Base-by-base conservation (phyloP, 768 basidiomycete genomes). In the Panaeolus papilionaceus region DNA sequence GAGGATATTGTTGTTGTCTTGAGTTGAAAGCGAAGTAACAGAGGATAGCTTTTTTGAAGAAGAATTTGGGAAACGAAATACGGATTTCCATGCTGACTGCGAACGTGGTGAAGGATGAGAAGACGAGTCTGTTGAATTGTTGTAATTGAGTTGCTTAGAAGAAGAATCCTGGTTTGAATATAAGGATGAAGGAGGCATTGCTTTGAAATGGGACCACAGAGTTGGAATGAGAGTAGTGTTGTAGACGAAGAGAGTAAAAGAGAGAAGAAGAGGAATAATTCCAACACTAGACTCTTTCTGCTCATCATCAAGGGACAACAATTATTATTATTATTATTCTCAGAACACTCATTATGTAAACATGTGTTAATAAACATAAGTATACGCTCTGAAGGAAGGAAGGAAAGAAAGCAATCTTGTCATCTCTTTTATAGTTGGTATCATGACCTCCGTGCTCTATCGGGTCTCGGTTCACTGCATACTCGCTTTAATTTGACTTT, bases 31-130 rank as follows among this genome's bases (percentile, higher is more conserved):
- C 58, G 87, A 75, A 44, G 47, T 76, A 74, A 70, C 79, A 81
- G 47, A 71, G 26, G 80, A 70, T 39, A 83, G 78, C 79, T 89
- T 92, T 81, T 86, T 90, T 62, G 87, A 86, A 8, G 91, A 90
- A 38, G 83, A 77, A 72, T 82, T 90, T 33, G 83, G 88, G 67
- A 93, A 81, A 69, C 91, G 88, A 80, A 94, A 89, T 69, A 93
- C 84, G 23, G 90, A 88, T 78, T 89, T 93, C 92, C 92, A 94
- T 63, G 81, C 71, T 49, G 77, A 77, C 63, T 79, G 81, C 11
- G 75, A 69, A 51, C 75, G 75, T 47, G 78, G 77, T 54, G 78
- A 75, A 28, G 74, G 69, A 68, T 73, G 74, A 26, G 76, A 71
- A 67, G 26, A 70, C 66, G 26, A 58, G 11, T 75, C 72, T 45